Conservation (phyloP, 179 eudicot species). For the Kewa caespitosa region DNA sequence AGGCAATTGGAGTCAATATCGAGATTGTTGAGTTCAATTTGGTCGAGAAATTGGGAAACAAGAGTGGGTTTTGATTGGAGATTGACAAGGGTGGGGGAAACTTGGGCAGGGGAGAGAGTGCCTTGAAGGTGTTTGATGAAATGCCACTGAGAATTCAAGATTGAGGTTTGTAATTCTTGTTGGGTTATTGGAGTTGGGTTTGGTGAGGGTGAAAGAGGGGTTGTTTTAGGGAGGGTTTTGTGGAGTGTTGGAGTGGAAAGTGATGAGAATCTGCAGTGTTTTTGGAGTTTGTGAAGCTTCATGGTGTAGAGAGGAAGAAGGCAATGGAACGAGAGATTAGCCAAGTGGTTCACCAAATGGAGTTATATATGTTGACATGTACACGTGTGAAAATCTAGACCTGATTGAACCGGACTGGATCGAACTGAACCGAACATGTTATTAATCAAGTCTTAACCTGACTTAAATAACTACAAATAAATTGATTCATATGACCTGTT, state of each 20-base stretch:
- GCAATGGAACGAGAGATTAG: neutral
- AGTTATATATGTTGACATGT: no score
- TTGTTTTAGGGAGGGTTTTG: neutral
- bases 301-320: neutral
- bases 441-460: no score
- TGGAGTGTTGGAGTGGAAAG: neutral
- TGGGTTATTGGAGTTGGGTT: constrained; percentile 21
- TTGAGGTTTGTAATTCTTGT: constrained; percentile 28
- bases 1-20: constrained; percentile 38
- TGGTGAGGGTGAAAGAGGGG: neutral
- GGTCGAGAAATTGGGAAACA: constrained; percentile 35
- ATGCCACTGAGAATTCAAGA: constrained; percentile 59
- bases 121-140: constrained; percentile 54
- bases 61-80: constrained; percentile 48
- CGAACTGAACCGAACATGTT: no score
- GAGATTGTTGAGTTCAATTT: constrained; percentile 23
- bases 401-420: no score
- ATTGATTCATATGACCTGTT: no score
- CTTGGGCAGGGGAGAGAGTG: constrained; percentile 35
- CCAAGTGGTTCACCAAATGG: no score
- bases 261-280: constrained; percentile 10
- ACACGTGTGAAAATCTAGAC: no score
- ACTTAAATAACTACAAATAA: no score
- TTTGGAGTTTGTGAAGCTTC: constrained; percentile 14
- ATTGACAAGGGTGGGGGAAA: constrained; percentile 34